These are phyloP conservation scores for Chalciporus piperatoides DNA, from an alignment of 1,284 basidiomycete genomes.

Conservation along the genomic window DNA sequence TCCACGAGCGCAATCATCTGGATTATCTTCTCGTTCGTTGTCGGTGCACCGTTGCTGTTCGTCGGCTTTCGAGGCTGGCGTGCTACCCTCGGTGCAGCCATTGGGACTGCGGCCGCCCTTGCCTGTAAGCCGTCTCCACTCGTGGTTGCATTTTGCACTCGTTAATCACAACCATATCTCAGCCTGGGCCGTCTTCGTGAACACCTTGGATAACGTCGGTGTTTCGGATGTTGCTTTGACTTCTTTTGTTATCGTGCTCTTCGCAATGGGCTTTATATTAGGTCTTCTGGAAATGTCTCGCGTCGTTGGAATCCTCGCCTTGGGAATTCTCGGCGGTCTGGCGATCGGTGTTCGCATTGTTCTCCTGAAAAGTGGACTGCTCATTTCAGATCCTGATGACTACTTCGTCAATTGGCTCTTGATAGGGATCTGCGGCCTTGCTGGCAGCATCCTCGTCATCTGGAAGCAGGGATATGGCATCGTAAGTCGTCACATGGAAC, in stretches of 20 bases:
- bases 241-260: slow-evolving; percentile 45
- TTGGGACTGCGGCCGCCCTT: slow-evolving; percentile 48
- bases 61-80: slow-evolving; percentile 55
- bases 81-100: slow-evolving; percentile 49
- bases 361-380: slow-evolving; percentile 46
- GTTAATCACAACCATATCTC: slow-evolving; percentile 7
- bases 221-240: slow-evolving; percentile 52
- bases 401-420: slow-evolving; percentile 55
- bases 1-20: slow-evolving; percentile 50
- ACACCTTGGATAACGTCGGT: slow-evolving; percentile 45
- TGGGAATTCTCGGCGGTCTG: slow-evolving; percentile 51
- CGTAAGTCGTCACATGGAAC: slow-evolving; percentile 38
- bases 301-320: slow-evolving; percentile 40
- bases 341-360: slow-evolving; percentile 55
- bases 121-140: slow-evolving; percentile 39
- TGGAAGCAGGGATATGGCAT: slow-evolving; percentile 48
- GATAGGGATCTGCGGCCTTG: slow-evolving; percentile 39
- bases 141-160: background rate
- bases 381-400: slow-evolving; percentile 37
- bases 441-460: slow-evolving; percentile 41
- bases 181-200: slow-evolving; percentile 63
- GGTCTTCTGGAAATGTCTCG: slow-evolving; percentile 51
- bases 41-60: slow-evolving; percentile 52
- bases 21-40: slow-evolving; percentile 48
- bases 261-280: slow-evolving; percentile 47